phyloP scores from a whole-genome alignment of 352 stramenopile species.

The Lagenidium giganteum region DNA sequence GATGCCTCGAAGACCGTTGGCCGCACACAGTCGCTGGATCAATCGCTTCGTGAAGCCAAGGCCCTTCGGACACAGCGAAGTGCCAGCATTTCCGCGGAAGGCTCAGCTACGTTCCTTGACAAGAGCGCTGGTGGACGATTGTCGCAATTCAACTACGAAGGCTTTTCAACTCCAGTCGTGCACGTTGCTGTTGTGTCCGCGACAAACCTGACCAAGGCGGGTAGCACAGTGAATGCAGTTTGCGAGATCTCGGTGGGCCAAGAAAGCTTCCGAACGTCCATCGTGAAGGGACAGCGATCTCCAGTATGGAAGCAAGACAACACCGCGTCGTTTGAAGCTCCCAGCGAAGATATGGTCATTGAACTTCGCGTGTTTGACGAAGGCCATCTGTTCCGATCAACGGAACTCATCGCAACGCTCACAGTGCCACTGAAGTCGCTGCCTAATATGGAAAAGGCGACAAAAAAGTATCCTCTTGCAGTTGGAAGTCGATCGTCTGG shows the following conservation, averaged over 20 bases:
- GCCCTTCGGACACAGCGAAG: conserved; percentile 51
- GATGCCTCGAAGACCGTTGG: conserved; percentile 73
- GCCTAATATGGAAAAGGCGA: conserved; percentile 71
- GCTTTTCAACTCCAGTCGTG: conserved; percentile 63
- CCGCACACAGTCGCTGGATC: conserved; percentile 39
- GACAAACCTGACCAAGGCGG: conserved; percentile 66
- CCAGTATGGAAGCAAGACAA: conserved; percentile 80
- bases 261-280: conserved; percentile 72
- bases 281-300: conserved; percentile 69
- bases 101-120: conserved; percentile 42
- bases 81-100: conserved; percentile 53
- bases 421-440: conserved; percentile 66
- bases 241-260: conserved; percentile 68
- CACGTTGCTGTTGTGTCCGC: conserved; percentile 65
- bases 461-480: conserved; percentile 66
- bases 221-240: conserved; percentile 61
- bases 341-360: conserved; percentile 64
- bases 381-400: conserved; percentile 64
- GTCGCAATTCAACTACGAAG: conserved; percentile 79
- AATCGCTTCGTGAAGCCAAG: conserved; percentile 49
- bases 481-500: conserved; percentile 61
- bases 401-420: conserved; percentile 62
- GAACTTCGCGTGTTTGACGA: conserved; percentile 74
- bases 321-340: conserved; percentile 64
- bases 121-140: conserved; percentile 49